phyloP scores from a whole-genome alignment of 306 rosid species.

The Glycine tomentella region DNA sequence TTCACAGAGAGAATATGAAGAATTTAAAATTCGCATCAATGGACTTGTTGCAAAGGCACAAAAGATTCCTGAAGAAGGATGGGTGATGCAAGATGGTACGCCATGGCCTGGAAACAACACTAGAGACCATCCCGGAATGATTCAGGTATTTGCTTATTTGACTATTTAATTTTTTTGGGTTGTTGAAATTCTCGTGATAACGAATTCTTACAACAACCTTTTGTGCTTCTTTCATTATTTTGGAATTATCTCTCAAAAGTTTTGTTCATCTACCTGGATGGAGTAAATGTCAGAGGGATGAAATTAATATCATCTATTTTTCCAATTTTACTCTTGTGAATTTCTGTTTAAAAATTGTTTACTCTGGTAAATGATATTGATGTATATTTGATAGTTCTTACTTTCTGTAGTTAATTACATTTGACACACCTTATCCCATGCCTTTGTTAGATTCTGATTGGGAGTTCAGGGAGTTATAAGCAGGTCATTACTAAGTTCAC shows the following conservation, averaged over 20 bases:
- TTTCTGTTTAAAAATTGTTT: not conserved
- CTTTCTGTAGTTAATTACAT: not conserved
- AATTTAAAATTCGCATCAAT: constrained; percentile 82
- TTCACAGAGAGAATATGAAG: constrained; percentile 88
- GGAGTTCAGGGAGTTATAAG: constrained; percentile 25
- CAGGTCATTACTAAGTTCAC: constrained; percentile 25
- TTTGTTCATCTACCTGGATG: constrained; percentile 20
- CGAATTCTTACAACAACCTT: constrained; percentile 24
- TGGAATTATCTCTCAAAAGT: not conserved
- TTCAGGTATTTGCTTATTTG: constrained; percentile 65
- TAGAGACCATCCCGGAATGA: constrained; percentile 98
- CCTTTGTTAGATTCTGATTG: constrained; percentile 34
- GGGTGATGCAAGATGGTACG: constrained; percentile 96
- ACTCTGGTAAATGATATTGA: constrained; percentile 10
- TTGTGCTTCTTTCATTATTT: constrained; percentile 20
- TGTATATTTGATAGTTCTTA: constrained; percentile 4
- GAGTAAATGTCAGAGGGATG: constrained; percentile 15
- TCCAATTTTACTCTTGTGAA: not conserved
- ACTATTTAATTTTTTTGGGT: constrained; percentile 20
- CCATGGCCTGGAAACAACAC: constrained; percentile 98
- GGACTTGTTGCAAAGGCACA: constrained; percentile 82
- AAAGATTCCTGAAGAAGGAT: constrained; percentile 89
- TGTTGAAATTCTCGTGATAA: constrained; percentile 28
- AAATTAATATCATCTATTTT: constrained; percentile 8
- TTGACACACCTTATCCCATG: constrained; percentile 20